Conservation (phyloP, 805 yeast species). For the Metschnikowia continentalis region DNA sequence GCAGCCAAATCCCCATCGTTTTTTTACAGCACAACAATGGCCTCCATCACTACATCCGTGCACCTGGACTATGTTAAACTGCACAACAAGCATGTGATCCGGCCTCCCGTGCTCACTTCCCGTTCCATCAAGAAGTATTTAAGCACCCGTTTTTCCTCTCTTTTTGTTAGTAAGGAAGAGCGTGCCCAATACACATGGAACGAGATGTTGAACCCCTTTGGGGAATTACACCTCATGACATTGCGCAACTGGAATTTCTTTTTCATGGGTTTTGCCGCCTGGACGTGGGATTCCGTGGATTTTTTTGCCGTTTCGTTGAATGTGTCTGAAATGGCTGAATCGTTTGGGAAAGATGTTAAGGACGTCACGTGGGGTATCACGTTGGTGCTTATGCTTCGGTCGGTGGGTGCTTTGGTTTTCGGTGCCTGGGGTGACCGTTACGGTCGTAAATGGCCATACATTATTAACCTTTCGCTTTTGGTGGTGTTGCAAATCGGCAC, state of each 20-base stretch:
- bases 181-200: slow-evolving; percentile 30
- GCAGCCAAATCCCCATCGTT: neutral
- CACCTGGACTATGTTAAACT: slow-evolving; percentile 11
- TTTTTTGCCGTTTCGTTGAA: slow-evolving; percentile 56
- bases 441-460: slow-evolving; percentile 59
- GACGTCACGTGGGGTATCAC: slow-evolving; percentile 69
- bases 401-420: slow-evolving; percentile 61
- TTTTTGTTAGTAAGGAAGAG: slow-evolving; percentile 45
- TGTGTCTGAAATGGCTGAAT: slow-evolving; percentile 43
- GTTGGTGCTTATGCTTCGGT: slow-evolving; percentile 62
- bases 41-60: slow-evolving; percentile 9
- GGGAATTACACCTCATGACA: slow-evolving; percentile 13
- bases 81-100: slow-evolving; percentile 16
- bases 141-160: slow-evolving; percentile 45
- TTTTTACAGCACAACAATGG: neutral
- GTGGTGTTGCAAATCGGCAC: slow-evolving; percentile 57
- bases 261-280: slow-evolving; percentile 48
- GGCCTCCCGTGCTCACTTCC: slow-evolving; percentile 29
- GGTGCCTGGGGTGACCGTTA: slow-evolving; percentile 57
- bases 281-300: slow-evolving; percentile 68
- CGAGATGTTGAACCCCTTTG: slow-evolving; percentile 56
- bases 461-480: slow-evolving; percentile 42
- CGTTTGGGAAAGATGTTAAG: slow-evolving; percentile 42
- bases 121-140: slow-evolving; percentile 33
- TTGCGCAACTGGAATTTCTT: slow-evolving; percentile 49